Base-by-base conservation (phyloP, 2,329 filamentous ascomycete species). In the Lachnellula occidentalis region DNA sequence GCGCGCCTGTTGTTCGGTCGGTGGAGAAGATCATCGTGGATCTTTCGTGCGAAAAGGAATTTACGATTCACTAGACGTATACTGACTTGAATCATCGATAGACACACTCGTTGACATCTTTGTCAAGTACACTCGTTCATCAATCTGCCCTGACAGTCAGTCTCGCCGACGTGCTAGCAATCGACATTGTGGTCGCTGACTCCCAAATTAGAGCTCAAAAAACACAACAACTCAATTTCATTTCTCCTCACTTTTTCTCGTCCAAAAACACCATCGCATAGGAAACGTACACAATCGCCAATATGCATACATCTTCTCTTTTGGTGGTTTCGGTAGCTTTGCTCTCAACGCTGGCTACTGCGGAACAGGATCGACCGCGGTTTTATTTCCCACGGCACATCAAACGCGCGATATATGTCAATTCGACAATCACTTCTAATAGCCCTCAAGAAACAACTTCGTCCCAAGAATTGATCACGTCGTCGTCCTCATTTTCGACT, bases 51-150 rank as follows among this genome's bases (percentile, higher is more conserved):
- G 51, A 54, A 53, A 48, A 22, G 42, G 24, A 48, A 54, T 37
- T 52, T 42, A 52, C 50, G 36, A 45, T 48, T 55, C 48, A 52
- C 51, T 43, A 36, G 37, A 59, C 55, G 43, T 51, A 50, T 60
- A 55, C 61, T 67, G 57, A 66, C 64, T 34, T 52, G 22, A 49
- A 56, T 15, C 42, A 42, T 51, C 49, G 34, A 50, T 53, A 65
- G 64, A 59, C 53, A 77, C 78, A 69, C 72, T 80, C 76, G 66
- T 81, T 80, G 75, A 77, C 73, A 73, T 69, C 64, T 69, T 70
- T 74, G 78, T 81, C 79, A 81, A 79, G 74, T 80, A 79, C 79
- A 79, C 73, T 82, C 80, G 74, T 79, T 81, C 61, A 59, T 55
- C 64, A 71, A 68, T 65, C 65, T 62, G 65, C 69, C 71, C 76